Conservation (phyloP, 768 basidiomycete genomes). For the Hericium rajendrae region DNA sequence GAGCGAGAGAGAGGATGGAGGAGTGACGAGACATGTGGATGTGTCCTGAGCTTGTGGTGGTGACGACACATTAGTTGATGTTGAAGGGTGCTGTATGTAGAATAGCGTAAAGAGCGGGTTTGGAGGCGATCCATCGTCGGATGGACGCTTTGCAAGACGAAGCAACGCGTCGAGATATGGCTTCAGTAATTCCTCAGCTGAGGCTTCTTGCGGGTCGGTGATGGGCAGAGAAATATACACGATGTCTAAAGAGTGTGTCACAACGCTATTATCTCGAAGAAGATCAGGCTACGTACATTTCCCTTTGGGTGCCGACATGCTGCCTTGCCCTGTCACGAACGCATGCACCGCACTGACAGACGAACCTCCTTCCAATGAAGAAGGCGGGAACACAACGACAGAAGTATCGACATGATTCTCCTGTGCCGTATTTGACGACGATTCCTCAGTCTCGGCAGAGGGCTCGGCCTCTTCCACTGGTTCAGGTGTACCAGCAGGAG, state of each 20-base stretch:
- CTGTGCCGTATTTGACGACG: background rate
- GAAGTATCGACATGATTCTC: constrained; percentile 42
- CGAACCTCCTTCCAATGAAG: constrained; percentile 38
- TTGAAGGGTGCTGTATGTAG: constrained; percentile 4
- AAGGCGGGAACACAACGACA: constrained; percentile 69
- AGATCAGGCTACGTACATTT: constrained; percentile 43
- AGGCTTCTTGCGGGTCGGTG: constrained; percentile 2
- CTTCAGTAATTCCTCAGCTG: constrained; percentile 12
- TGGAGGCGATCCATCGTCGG: background rate
- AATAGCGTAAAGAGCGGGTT: constrained; percentile 8
- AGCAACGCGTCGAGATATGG: constrained; percentile 20
- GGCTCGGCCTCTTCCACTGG: constrained; percentile 15
- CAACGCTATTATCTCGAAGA: background rate
- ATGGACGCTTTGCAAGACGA: background rate
- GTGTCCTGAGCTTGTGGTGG: background rate
- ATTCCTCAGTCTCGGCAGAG: background rate
- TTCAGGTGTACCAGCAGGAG: constrained; percentile 22
- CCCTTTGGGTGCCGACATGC: constrained; percentile 62
- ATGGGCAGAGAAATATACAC: constrained; percentile 13
- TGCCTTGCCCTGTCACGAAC: constrained; percentile 62
- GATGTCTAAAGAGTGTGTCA: constrained; percentile 4
- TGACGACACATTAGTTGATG: background rate
- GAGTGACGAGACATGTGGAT: constrained; percentile 3
- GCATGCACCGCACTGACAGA: constrained; percentile 41
- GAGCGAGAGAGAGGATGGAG: constrained; percentile 1